Percentiles rank a stretch among this genome's conserved stretches.
Evolutionary conservation across 2,329 filamentous ascomycete genomes (phyloP).

Genomic region (Aspergillus cejpii): DNA sequence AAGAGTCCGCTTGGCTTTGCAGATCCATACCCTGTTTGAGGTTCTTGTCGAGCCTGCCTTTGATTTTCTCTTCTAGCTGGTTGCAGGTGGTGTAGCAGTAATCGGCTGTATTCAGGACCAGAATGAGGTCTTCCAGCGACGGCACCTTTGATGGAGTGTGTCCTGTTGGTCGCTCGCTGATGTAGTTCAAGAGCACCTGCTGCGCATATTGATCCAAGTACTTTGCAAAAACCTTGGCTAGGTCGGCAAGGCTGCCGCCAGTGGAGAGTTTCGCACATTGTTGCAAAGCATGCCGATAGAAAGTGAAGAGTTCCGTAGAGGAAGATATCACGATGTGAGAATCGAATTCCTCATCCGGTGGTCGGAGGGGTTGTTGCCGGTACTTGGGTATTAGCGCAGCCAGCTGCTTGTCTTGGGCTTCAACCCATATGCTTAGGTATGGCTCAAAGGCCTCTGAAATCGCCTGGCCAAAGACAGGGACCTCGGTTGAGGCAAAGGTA

Average conservation of each 20-base stretch:
- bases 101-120: constrained; percentile 92
- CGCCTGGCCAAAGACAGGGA: constrained; percentile 74
- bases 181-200: constrained; percentile 72
- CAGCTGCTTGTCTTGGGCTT: constrained; percentile 86
- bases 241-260: constrained; percentile 73
- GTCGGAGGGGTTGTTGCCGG: constrained; percentile 69
- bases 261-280: constrained; percentile 96
- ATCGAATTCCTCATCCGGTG: constrained; percentile 85
- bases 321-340: constrained; percentile 83
- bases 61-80: constrained; percentile 91
- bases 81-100: constrained; percentile 93
- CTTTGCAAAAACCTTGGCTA: constrained; percentile 78
- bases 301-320: constrained; percentile 94
- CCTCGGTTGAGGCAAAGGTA: constrained; percentile 72
- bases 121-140: constrained; percentile 65
- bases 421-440: constrained; percentile 93
- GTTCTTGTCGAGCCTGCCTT: constrained; percentile 76
- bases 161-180: constrained; percentile 53
- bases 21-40: constrained; percentile 72
- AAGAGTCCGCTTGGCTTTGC: constrained; percentile 87
- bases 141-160: constrained; percentile 48
- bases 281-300: constrained; percentile 85
- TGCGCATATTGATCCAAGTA: constrained; percentile 95
- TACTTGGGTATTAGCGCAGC: constrained; percentile 81
- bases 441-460: constrained; percentile 97